Evolutionary conservation across 2,329 filamentous ascomycete genomes (phyloP), one percentile per base, ranked within the genome.

Genomic region (Trichophyton schoenleinii): DNA sequence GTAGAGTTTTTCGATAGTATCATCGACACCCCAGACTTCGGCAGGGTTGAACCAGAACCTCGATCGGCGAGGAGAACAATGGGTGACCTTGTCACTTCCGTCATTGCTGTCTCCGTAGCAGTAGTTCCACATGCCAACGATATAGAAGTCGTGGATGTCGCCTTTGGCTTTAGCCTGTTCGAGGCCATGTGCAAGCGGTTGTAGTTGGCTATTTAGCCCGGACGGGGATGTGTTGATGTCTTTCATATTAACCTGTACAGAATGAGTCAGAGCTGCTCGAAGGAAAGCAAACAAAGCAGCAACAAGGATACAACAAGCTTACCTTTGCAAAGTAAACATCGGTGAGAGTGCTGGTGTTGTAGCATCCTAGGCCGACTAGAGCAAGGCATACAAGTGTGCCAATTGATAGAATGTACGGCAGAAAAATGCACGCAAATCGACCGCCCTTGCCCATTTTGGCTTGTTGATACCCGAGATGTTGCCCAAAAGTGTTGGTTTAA

Each of bases 111-210:
- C 75, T 60, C 81, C 84, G 62, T 79, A 78, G 82, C 94, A 97
- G 81, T 91, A 96, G 71, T 87, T 88, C 88, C 89, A 95, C 42
- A 97, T 80, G 70, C 83, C 84, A 70, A 97, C 80, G 64, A 88
- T 82, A 81, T 96, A 97, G 69, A 85, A 80, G 71, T 92, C 84
- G 69, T 81, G 83, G 63, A 96, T 81, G 79, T 49, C 89, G 79
- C 49, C 73, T 65, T 15, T 70, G 63, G 41, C 61, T 63, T 77
- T 67, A 7, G 76, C 70, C 5, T 72, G 64, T 41, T 72, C 58
- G 20, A 79, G 68, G 28, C 72, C 70, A 11, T 70, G 64, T 22
- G 67, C 65, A 31, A 70, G 61, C 18, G 67, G 59, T 13, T 66
- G 65, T 28, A 80, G 71, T 3, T 77, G 68, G 61, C 71, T 69